Base-by-base conservation (phyloP, 305 asterid genomes). In the Andrographis paniculata region DNA sequence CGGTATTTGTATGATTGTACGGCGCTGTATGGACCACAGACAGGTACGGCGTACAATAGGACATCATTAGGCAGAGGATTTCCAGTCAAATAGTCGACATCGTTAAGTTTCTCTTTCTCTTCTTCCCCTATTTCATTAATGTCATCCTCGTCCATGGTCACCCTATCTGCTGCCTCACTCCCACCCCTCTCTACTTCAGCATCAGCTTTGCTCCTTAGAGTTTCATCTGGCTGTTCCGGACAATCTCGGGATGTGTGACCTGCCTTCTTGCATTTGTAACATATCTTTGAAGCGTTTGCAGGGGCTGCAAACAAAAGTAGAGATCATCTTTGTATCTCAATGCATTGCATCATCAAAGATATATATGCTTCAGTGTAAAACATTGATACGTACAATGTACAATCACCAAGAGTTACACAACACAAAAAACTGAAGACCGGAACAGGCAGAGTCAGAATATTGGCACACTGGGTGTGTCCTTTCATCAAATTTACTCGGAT, bases 71-170 rank as follows among this genome's bases (percentile, higher is more conserved):
- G 73, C 51, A 78, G 52, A 14, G 98, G 98, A 59, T 57, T 86
- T 65, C 98, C 98, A 20, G 98, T 89, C 69, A 89, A 73, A 67
- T 82, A 86, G 67, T 89, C 98, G 50, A 76, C 83, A 43, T 89
- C 98, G 27, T 78, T 82, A 49, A 86, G 65, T 64, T 86, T 85
- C 60, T 53, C 94, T 57, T 60, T 89, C 79, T 89, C 98, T 64
- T 89, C 98, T 75, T 85, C 98, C 45, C 92, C 95, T 22, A 89
- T 89, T 78, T 89, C 98, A 31, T 85, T 72, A 63, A 89, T 77
- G 61, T 89, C 98, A 40, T 82, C 96, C 70, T 89, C 98, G 61
- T 86, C 98, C 95, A 89, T 89, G 58, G 65, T 56, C 65, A 80
- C 74, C 69, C 42, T 76, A 67, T 89, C 95, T 74, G 65, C 59